Evolutionary conservation across 305 asterid species (phyloP).

Genomic region (Vinca major): DNA sequence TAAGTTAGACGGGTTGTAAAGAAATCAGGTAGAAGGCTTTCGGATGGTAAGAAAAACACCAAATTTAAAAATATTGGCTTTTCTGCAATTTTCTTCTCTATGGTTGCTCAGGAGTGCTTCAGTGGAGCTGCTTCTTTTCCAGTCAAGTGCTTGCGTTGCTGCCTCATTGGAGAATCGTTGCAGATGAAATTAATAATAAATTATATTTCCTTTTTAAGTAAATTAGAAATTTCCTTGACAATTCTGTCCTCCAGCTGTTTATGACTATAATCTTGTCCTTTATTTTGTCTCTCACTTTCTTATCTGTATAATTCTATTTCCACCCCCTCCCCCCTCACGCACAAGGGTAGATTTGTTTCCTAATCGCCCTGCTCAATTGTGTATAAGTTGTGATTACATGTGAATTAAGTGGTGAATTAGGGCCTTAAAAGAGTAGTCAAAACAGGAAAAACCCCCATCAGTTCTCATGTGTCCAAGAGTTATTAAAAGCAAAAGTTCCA

Average conservation of each 20-base stretch:
- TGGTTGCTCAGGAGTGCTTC: background rate
- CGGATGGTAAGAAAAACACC: background rate
- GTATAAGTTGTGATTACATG: too few species aligned
- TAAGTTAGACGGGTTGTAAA: slow-evolving; percentile 12
- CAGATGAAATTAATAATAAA: slow-evolving; percentile 1
- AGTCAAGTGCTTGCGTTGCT: background rate
- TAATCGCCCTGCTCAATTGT: too few species aligned
- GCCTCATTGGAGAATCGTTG: slow-evolving; percentile 2
- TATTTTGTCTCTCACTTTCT: too few species aligned
- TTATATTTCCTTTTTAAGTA: background rate
- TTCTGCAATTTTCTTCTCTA: background rate
- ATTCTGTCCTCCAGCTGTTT: background rate
- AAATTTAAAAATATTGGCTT: background rate
- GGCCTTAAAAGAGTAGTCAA: too few species aligned
- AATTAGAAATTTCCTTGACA: slow-evolving; percentile 1
- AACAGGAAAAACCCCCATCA: too few species aligned
- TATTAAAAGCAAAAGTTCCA: too few species aligned
- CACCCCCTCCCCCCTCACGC: too few species aligned
- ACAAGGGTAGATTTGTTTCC: too few species aligned
- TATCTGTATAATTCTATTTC: too few species aligned
- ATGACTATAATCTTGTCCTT: background rate
- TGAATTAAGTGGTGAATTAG: too few species aligned
- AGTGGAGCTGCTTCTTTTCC: background rate
- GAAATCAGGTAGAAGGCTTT: slow-evolving; percentile 4
- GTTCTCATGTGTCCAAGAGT: too few species aligned